Percentiles rank a stretch among this genome's conserved stretches.
phyloP scores from a whole-genome alignment of 805 yeast genomes.

The Teunomyces atbi region DNA sequence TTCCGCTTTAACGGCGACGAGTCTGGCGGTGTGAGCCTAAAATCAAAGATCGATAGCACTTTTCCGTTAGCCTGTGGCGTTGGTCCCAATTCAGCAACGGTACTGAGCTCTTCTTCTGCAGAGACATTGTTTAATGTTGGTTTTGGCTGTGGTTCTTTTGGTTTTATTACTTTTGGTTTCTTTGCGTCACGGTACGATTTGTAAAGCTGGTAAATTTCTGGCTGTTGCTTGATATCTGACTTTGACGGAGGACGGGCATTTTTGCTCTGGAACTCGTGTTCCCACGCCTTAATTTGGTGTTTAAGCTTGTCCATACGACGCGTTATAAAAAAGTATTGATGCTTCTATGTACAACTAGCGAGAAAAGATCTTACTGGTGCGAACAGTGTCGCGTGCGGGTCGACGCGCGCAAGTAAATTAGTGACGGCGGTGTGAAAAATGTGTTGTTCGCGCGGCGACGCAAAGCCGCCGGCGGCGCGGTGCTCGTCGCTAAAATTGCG shows the following conservation, averaged over 20 bases:
- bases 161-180: not conserved
- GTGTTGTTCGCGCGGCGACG: conserved; percentile 18
- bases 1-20: conserved; percentile 35
- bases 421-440: conserved; percentile 23
- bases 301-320: conserved; percentile 15
- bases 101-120: not conserved
- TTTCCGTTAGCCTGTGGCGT: conserved; percentile 85
- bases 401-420: conserved; percentile 16
- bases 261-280: conserved; percentile 27
- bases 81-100: conserved; percentile 61
- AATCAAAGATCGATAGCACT: conserved; percentile 70
- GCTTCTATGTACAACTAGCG: conserved; percentile 3
- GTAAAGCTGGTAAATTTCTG: conserved; percentile 29
- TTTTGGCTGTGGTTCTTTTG: not conserved
- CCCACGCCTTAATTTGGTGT: conserved; percentile 40
- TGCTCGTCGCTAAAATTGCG: conserved; percentile 22
- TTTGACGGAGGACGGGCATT: conserved; percentile 32
- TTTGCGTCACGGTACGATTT: conserved; percentile 24
- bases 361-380: conserved; percentile 39
- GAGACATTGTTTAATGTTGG: conserved; percentile 56
- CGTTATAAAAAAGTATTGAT: not conserved
- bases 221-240: conserved; percentile 32
- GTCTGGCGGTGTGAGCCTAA: conserved; percentile 43
- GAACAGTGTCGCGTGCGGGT: conserved; percentile 39
- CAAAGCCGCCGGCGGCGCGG: conserved; percentile 15